Percentiles rank a stretch among this genome's conserved stretches.
Evolutionary conservation across 176 grass and related monocot genomes (phyloP).

Genomic region (Oryza longistaminata): DNA sequence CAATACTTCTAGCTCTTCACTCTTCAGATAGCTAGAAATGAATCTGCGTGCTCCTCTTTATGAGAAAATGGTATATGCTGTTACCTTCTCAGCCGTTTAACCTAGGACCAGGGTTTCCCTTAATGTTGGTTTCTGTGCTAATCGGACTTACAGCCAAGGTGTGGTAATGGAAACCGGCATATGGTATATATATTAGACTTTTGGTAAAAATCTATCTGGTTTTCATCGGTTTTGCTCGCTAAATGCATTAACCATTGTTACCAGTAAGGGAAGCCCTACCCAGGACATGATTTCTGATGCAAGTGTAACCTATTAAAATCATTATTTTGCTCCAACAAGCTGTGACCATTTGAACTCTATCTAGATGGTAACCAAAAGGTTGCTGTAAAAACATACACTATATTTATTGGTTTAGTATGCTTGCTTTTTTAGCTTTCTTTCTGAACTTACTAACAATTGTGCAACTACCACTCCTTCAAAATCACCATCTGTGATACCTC

Average conservation of each 20-base stretch:
- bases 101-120: not conserved
- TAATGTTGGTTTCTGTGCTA: too few relatives aligned
- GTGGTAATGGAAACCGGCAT: too few relatives aligned
- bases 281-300: not conserved
- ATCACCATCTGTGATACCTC: not conserved
- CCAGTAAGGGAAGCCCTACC: too few relatives aligned
- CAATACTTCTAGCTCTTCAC: not conserved
- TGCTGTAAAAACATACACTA: not conserved
- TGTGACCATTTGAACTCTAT: not conserved
- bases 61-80: not conserved
- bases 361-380: not conserved
- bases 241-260: too few relatives aligned
- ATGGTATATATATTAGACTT: too few relatives aligned
- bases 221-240: too few relatives aligned
- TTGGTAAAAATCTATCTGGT: too few relatives aligned
- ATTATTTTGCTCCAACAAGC: constrained; percentile 1
- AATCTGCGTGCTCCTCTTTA: not conserved
- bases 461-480: not conserved
- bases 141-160: too few relatives aligned
- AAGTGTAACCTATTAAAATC: not conserved
- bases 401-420: constrained; percentile 4
- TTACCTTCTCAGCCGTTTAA: not conserved
- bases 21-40: not conserved
- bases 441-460: not conserved
- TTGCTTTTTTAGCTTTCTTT: constrained; percentile 24